Evolutionary conservation across 495 filamentous ascomycete genomes (phyloP).

Genomic region (Penicillium arizonense): DNA sequence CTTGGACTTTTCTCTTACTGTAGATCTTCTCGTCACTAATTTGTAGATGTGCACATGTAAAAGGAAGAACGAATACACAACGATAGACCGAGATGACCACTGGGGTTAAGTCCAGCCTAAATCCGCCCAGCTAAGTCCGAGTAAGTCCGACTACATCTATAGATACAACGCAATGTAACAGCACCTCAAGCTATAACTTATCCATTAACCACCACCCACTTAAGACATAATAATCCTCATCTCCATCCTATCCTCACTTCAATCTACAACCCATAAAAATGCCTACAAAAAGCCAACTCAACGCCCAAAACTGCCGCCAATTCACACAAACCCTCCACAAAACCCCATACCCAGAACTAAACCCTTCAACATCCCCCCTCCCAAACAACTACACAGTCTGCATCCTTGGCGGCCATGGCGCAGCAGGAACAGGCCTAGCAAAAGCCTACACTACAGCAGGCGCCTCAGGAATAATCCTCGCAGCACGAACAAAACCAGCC

Average conservation of each 20-base stretch:
- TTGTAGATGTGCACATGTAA: too few relatives aligned
- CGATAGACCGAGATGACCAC: too few relatives aligned
- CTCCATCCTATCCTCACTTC: too few relatives aligned
- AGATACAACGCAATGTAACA: background rate
- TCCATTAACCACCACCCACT: background rate
- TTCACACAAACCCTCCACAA: slow-evolving; percentile 31
- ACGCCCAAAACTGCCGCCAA: slow-evolving; percentile 10
- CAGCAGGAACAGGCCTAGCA: slow-evolving; percentile 43
- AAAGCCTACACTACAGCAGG: slow-evolving; percentile 39
- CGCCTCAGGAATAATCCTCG: slow-evolving; percentile 39
- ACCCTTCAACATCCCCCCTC: slow-evolving; percentile 28
- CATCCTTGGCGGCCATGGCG: slow-evolving; percentile 46
- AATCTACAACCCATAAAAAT: background rate
- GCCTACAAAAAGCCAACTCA: slow-evolving; percentile 9
- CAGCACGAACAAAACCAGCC: slow-evolving; percentile 28
- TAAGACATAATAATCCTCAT: too few relatives aligned
- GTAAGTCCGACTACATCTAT: slow-evolving; percentile 1
- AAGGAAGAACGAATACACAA: too few relatives aligned
- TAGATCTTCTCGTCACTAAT: too few relatives aligned
- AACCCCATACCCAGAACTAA: slow-evolving; percentile 43
- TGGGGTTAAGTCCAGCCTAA: too few relatives aligned
- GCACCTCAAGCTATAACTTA: background rate
- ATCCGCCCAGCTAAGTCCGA: background rate
- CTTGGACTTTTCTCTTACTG: too few relatives aligned
- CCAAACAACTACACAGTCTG: slow-evolving; percentile 39